Evolutionary conservation across 164 flowering plant genomes (phyloP).

Genomic region (Paratinospora sagittata): DNA sequence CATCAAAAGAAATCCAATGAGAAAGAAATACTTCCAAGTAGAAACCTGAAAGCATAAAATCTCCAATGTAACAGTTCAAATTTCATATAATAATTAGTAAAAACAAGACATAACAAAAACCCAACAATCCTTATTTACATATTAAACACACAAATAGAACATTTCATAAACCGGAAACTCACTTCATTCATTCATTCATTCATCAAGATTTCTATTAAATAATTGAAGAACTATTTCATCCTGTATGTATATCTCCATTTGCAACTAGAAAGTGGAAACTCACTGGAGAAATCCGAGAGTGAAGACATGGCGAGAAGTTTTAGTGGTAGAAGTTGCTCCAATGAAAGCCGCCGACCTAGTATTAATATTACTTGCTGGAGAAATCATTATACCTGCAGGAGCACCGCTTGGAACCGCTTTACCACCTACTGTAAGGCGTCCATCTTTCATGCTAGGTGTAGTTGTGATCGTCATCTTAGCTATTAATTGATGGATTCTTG

Average conservation of each 20-base stretch:
- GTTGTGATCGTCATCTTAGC: conserved; percentile 41
- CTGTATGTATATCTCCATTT: too few relatives aligned
- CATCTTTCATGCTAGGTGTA: conserved; percentile 28
- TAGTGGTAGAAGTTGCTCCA: conserved; percentile 34
- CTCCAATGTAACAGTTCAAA: neutral
- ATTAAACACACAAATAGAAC: neutral
- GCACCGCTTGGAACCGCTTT: conserved; percentile 38
- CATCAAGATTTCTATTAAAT: neutral
- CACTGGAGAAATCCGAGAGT: conserved; percentile 40
- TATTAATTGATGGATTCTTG: neutral
- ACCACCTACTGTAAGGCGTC: conserved; percentile 44
- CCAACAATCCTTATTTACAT: neutral
- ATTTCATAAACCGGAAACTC: too few relatives aligned
- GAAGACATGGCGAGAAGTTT: conserved; percentile 39
- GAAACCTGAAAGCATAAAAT: too few relatives aligned
- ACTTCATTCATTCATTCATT: too few relatives aligned
- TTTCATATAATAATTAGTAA: neutral
- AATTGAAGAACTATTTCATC: neutral
- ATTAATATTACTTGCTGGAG: conserved; percentile 29
- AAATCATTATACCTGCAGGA: conserved; percentile 35
- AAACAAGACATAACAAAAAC: neutral
- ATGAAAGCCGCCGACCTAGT: conserved; percentile 40
- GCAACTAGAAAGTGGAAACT: conserved; percentile 10
- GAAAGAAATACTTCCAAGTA: too few relatives aligned
- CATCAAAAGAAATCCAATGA: too few relatives aligned